phyloP scores from a whole-genome alignment of 306 rosid genomes.

The Parietaria judaica region DNA sequence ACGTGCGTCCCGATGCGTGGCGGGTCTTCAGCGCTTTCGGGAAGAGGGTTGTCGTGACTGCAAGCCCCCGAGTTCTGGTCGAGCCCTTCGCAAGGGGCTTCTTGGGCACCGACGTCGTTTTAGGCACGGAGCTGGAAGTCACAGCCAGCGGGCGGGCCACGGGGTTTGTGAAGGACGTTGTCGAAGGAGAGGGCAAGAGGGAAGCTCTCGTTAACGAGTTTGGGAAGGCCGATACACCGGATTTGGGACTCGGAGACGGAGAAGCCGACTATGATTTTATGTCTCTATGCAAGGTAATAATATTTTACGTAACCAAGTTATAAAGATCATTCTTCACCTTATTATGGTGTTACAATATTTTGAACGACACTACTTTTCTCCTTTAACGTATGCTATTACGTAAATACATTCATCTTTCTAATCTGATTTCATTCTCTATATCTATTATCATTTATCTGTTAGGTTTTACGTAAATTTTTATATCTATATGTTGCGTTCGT shows the following conservation, averaged over 20 bases:
- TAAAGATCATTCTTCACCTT: no score
- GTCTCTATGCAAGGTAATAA: slow-evolving; percentile 82
- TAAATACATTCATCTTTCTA: no score
- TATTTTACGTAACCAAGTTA: no score
- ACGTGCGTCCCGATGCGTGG: slow-evolving; percentile 70
- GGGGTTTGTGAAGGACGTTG: slow-evolving; percentile 69
- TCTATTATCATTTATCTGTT: no score
- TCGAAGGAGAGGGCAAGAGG: slow-evolving; percentile 67
- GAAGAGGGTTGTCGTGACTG: slow-evolving; percentile 57
- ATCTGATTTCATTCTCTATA: no score
- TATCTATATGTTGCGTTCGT: no score
- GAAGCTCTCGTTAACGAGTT: slow-evolving; percentile 49
- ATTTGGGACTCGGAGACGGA: slow-evolving; percentile 82
- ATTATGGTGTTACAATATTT: no score
- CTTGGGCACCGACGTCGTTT: slow-evolving; percentile 68
- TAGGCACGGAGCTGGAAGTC: slow-evolving; percentile 59
- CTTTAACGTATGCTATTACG: no score
- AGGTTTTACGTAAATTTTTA: no score
- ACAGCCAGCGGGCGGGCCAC: slow-evolving; percentile 60
- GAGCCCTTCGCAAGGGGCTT: slow-evolving; percentile 64
- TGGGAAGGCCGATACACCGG: slow-evolving; percentile 44
- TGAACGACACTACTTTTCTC: no score
- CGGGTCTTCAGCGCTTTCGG: slow-evolving; percentile 77
- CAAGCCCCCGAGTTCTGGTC: slow-evolving; percentile 75
- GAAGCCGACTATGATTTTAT: slow-evolving; percentile 78